A percentile compares a stretch with the other conserved stretches of the same genome.
These are phyloP conservation scores for Ophiostoma populinum DNA, from an alignment of 2,329 filamentous ascomycete species.

Conservation along the genomic window DNA sequence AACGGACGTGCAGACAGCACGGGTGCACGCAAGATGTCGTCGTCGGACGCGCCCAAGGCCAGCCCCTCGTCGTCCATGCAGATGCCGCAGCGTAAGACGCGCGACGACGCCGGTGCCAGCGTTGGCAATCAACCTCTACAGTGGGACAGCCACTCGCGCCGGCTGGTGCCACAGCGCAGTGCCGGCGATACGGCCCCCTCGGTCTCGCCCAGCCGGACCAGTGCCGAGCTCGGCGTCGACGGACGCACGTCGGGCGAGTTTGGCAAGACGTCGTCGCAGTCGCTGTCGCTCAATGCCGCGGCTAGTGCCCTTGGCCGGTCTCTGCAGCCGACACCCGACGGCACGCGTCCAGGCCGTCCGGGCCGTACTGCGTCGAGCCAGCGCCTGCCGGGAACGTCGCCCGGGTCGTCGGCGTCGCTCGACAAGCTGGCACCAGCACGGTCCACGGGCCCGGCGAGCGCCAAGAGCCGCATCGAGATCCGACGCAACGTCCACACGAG, in stretches of 20 bases:
- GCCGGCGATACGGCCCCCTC: constrained; percentile 20
- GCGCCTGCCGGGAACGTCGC: neutral
- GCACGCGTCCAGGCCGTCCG: neutral
- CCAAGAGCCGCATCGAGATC: constrained; percentile 8
- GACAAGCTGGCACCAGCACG: constrained; percentile 2
- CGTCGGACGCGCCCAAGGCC: neutral
- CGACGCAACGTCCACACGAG: constrained; percentile 10
- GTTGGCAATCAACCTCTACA: constrained; percentile 19
- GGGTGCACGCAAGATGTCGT: constrained; percentile 3
- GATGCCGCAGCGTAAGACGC: constrained; percentile 3
- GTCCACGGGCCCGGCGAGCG: too few species aligned
- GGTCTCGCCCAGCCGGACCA: constrained; percentile 14
- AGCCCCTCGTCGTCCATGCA: constrained; percentile 1
- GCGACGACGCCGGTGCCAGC: constrained; percentile 14
- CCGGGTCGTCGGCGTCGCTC: neutral
- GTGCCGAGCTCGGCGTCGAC: constrained; percentile 13
- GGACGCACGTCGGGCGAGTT: constrained; percentile 25
- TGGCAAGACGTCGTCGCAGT: constrained; percentile 15
- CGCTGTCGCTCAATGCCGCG: constrained; percentile 36
- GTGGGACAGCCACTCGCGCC: constrained; percentile 38
- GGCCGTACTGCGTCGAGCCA: constrained; percentile 7
- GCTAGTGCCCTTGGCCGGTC: constrained; percentile 29
- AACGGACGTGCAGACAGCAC: constrained; percentile 6
- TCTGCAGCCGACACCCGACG: constrained; percentile 6
- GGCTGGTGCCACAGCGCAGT: constrained; percentile 22